A percentile compares a stretch with the other conserved stretches of the same genome.
These are phyloP conservation scores for Penicillium lagena DNA, from an alignment of 495 filamentous ascomycete species.

Conservation along the genomic window DNA sequence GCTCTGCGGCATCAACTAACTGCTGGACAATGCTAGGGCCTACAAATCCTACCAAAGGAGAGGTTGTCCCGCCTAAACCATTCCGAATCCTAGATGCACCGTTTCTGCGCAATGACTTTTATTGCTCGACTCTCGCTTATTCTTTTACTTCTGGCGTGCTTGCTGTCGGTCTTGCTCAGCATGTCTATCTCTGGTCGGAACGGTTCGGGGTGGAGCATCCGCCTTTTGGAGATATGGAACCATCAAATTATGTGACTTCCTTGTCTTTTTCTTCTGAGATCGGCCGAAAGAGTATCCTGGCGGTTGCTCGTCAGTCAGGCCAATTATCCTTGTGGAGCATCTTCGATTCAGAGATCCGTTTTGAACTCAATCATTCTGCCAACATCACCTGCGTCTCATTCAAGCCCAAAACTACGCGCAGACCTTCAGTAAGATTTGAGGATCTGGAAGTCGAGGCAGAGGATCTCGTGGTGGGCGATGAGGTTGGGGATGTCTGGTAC, in stretches of 20 bases:
- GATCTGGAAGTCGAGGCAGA: slow-evolving; percentile 43
- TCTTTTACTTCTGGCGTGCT: slow-evolving; percentile 64
- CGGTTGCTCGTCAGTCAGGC: slow-evolving; percentile 73
- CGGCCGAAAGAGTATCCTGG: slow-evolving; percentile 75
- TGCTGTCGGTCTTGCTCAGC: slow-evolving; percentile 76
- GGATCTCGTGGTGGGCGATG: slow-evolving; percentile 84
- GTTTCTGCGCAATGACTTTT: slow-evolving; percentile 85
- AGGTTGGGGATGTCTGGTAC: slow-evolving; percentile 77
- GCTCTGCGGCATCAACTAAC: slow-evolving; percentile 5
- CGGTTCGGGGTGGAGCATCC: slow-evolving; percentile 45
- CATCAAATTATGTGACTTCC: slow-evolving; percentile 65
- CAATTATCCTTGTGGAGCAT: slow-evolving; percentile 56
- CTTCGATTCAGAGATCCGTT: slow-evolving; percentile 55
- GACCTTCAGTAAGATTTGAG: slow-evolving; percentile 31
- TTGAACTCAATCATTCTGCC: slow-evolving; percentile 63
- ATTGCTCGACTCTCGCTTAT: slow-evolving; percentile 88
- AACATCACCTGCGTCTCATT: slow-evolving; percentile 74
- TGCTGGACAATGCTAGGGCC: slow-evolving; percentile 14
- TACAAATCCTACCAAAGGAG: slow-evolving; percentile 3
- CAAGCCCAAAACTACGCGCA: slow-evolving; percentile 41
- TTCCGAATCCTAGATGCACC: slow-evolving; percentile 92
- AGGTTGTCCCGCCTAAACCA: slow-evolving; percentile 57
- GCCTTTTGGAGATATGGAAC: slow-evolving; percentile 31
- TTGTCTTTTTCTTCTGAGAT: slow-evolving; percentile 79
- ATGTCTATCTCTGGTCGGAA: slow-evolving; percentile 90